Evolutionary conservation across 805 yeast genomes (phyloP).

Genomic region (Kuraishia capsulata): DNA sequence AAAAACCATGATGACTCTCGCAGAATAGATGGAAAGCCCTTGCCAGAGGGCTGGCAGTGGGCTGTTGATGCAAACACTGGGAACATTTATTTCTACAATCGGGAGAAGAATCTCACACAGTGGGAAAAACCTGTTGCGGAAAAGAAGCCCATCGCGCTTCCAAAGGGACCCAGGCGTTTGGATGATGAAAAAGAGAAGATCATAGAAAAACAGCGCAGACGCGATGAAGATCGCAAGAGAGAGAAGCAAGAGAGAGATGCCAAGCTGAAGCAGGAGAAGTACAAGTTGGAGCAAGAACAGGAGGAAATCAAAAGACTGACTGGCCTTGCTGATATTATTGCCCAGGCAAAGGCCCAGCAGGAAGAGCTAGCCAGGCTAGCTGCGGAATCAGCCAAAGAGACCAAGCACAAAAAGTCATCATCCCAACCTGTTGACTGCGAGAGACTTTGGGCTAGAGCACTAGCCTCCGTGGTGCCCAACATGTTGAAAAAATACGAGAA

Average conservation of each 20-base stretch:
- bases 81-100: conserved; percentile 44
- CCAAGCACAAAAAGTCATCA: background rate
- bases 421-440: background rate
- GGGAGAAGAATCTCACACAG: conserved; percentile 33
- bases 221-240: conserved; percentile 19
- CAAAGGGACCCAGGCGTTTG: conserved; percentile 9
- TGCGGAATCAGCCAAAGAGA: background rate
- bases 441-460: conserved; percentile 31
- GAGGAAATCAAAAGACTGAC: conserved; percentile 21
- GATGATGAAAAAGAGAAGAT: conserved; percentile 1
- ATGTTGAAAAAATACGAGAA: conserved; percentile 55
- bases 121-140: conserved; percentile 48
- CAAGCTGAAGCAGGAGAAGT: conserved; percentile 20
- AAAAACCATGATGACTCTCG: conserved; percentile 5
- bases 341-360: conserved; percentile 21
- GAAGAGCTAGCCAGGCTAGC: background rate
- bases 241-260: conserved; percentile 20
- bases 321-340: conserved; percentile 18
- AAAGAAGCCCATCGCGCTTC: conserved; percentile 2
- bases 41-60: conserved; percentile 63
- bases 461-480: conserved; percentile 78
- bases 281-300: conserved; percentile 21
- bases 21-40: conserved; percentile 20
- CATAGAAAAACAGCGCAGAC: conserved; percentile 14
- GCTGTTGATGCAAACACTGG: conserved; percentile 38